Evolutionary conservation across 345 rosid genomes (phyloP), one percentile per base, ranked within the genome.

Genomic region (Boechera stricta): DNA sequence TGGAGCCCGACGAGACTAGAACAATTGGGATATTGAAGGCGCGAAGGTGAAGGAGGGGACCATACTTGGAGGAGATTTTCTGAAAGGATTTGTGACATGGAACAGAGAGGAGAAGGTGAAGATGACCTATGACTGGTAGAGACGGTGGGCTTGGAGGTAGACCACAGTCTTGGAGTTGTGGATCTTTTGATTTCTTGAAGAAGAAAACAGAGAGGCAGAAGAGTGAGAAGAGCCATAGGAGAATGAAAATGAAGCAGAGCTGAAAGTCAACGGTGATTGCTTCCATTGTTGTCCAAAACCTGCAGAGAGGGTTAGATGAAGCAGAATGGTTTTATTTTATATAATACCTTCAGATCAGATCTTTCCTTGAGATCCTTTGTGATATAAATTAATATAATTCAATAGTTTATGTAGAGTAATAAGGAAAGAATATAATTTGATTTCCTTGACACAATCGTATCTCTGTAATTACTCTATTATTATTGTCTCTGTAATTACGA

Each of bases 71-170:
- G 28, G 81, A 66, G 66, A 87, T 58, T 52, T 55, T 53, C 41
- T 69, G 69, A 60, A 83, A 81, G 26, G 78, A 64, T 53, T 71
- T 80, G 82, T 78, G 15, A 24, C 65, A 18, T 28, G 71, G 53
- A 63, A 74, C 67, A 32, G 67, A 72, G 11, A 83, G 74, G 53
- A 75, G 83, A 64, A 45, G 67, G 71, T 83, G 90, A 32, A 84
- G 79, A 64, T 85, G 90, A 55, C 87, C 87, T 28, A 82, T 82
- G 52, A 84, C 4, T 6, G 84, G 90, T 28, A 83, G 18, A 13
- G 79, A 74, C 0, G 82, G 80, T 33, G 88, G 88, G 45, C 86
- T 83, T 3, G 86, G 90, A 67, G 86, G 88, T 24, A 80, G 80
- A 33, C 33, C 26, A 57, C 67, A 79, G 24, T 58, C 75, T 58